Evolutionary conservation across 768 basidiomycete genomes (phyloP), one percentile per base, ranked within the genome.

Genomic region (Suillus sp.): DNA sequence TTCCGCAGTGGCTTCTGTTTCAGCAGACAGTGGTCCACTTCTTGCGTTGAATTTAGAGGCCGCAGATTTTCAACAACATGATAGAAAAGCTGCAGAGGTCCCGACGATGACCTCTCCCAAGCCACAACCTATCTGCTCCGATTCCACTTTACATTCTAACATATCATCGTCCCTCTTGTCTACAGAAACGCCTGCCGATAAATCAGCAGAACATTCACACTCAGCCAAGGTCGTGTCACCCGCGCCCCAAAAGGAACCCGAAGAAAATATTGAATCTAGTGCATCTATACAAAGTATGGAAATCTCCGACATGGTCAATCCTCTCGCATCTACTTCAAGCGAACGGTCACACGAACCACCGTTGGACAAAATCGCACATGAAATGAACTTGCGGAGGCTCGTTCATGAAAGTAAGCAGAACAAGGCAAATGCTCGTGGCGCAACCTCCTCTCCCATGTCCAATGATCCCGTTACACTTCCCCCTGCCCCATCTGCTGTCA

Each of bases 221-320:
- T 57, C 38, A 57, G 56, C 56, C 37, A 20, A 40, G 25, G 18
- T 57, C 10, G 5, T 20, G 11, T 7, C 81, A 18, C 45, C 79
- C 34, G 79, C 78, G 9, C 72, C 78, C 63, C 79, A 81, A 59
- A 81, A 77, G 71, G 81, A 82, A 40, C 68, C 83, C 34, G 80
- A 83, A 66, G 79, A 80, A 62, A 72, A 74, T 61, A 80, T 82
- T 47, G 71, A 78, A 3, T 69, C 70, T 62, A 76, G 74, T 51
- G 79, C 77, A 67, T 37, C 71, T 64, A 80, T 81, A 68, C 70
- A 80, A 32, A 75, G 61, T 40, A 51, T 59, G 27, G 58, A 47
- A 34, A 37, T 22, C 10, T 37, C 35, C 40, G 30, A 40, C 47
- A 50, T 20, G 38, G 37, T 20, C 9, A 42, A 40, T 6, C 58